Evolutionary conservation across 148 eudicot species (phyloP).

Genomic region (Amaranthus palmeri): DNA sequence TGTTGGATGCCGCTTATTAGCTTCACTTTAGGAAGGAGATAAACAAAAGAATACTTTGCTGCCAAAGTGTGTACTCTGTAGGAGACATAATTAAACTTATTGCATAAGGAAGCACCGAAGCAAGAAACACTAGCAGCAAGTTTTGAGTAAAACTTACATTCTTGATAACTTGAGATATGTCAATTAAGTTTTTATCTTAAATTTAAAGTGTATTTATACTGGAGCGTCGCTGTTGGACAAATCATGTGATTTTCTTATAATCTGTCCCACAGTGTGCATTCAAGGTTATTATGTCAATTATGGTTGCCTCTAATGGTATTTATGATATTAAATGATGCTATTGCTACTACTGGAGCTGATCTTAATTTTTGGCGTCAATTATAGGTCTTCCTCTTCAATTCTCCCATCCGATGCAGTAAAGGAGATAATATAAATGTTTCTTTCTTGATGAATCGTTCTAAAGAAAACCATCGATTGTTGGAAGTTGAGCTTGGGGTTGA

Average conservation of each 20-base stretch:
- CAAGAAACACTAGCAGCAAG: neutral
- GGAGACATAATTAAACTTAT: neutral
- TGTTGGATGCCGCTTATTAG: neutral
- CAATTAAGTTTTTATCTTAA: neutral
- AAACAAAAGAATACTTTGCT: neutral
- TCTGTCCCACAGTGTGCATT: neutral
- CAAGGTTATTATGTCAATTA: neutral
- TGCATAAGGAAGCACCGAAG: neutral
- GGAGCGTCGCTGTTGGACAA: neutral
- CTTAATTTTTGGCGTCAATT: neutral
- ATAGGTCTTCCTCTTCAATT: conserved; percentile 79
- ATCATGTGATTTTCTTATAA: neutral
- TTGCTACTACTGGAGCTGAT: neutral
- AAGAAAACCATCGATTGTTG: conserved; percentile 79
- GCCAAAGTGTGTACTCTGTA: neutral
- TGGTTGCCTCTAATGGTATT: neutral
- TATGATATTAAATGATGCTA: conserved; percentile 1
- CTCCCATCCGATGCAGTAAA: conserved; percentile 32
- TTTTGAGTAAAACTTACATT: neutral
- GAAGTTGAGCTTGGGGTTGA: conserved; percentile 70
- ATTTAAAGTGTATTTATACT: neutral
- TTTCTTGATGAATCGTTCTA: conserved; percentile 67
- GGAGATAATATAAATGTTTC: conserved; percentile 53
- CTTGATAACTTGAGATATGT: neutral
- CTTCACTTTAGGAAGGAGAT: neutral